Conservation (phyloP, 2,329 filamentous ascomycete species). For the Aspergillus phoenicis region DNA sequence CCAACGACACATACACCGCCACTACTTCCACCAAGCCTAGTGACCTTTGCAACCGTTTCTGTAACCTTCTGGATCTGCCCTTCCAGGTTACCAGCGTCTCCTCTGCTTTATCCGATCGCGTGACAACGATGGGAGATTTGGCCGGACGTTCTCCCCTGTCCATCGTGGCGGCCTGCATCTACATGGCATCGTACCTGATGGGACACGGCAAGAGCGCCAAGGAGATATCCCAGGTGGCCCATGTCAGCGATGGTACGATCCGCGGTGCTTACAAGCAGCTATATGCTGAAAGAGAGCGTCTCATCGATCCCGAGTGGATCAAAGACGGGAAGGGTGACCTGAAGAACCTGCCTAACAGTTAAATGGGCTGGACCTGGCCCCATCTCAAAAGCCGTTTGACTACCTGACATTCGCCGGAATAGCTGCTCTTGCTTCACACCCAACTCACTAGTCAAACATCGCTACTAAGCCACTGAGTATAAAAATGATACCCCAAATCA, state of each 20-base stretch:
- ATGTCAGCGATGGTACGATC: slow-evolving; percentile 95
- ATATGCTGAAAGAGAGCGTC: slow-evolving; percentile 69
- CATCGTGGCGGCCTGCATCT: slow-evolving; percentile 93
- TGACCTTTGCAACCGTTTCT: slow-evolving; percentile 87
- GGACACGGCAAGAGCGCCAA: slow-evolving; percentile 77
- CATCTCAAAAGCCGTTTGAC: not conserved
- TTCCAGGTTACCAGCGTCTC: slow-evolving; percentile 79
- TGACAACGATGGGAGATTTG: slow-evolving; percentile 75
- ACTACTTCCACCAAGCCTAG: slow-evolving; percentile 77
- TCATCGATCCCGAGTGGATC: slow-evolving; percentile 77
- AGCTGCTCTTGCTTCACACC: not conserved
- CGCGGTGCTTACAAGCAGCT: slow-evolving; percentile 92
- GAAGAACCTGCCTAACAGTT: slow-evolving; percentile 66
- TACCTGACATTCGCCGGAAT: not conserved
- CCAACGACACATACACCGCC: slow-evolving; percentile 66
- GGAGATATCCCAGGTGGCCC: slow-evolving; percentile 80
- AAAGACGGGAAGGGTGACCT: slow-evolving; percentile 70
- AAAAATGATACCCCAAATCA: slow-evolving; percentile 22
- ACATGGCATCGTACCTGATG: slow-evolving; percentile 88
- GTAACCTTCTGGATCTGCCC: slow-evolving; percentile 75
- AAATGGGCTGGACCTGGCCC: slow-evolving; percentile 10
- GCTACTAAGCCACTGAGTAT: not conserved
- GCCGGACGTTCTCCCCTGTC: slow-evolving; percentile 93
- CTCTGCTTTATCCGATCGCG: slow-evolving; percentile 74
- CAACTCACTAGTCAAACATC: slow-evolving; percentile 1